A percentile compares a stretch with the other conserved stretches of the same genome.
phyloP scores from a whole-genome alignment of 78 protist genomes.

The Planoprotostelium fungivorum region DNA sequence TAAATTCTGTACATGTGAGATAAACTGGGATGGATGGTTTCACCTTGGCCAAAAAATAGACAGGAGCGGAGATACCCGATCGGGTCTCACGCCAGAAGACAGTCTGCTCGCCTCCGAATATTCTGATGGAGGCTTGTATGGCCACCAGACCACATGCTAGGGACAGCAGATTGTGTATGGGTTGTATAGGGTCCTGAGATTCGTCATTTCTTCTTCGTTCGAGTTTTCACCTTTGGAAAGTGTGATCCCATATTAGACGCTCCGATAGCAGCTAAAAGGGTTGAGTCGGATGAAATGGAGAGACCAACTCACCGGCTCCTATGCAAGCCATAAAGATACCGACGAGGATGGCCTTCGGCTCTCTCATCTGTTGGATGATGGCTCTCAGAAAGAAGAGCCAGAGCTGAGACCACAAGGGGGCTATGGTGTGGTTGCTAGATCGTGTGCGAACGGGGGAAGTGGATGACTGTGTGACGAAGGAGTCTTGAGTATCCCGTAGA shows the following conservation, averaged over 20 bases:
- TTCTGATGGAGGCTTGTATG: background rate
- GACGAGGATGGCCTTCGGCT: background rate
- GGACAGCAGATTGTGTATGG: background rate
- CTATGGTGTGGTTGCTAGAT: background rate
- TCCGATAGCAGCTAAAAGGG: background rate
- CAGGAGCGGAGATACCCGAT: background rate
- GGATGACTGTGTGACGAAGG: background rate
- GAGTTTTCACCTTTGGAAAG: background rate
- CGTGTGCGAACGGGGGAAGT: background rate
- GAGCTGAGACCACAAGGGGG: background rate
- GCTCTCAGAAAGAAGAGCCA: background rate
- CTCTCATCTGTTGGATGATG: background rate
- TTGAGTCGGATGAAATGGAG: background rate
- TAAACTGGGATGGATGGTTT: too few relatives aligned
- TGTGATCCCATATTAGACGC: background rate
- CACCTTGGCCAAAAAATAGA: background rate
- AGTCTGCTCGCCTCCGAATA: background rate
- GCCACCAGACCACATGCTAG: background rate
- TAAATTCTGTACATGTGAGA: background rate
- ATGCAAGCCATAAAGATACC: background rate
- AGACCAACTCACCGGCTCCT: background rate
- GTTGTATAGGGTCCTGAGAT: background rate
- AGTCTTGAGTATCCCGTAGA: too few relatives aligned
- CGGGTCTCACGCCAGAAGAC: background rate
- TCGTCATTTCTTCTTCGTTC: background rate